Conservation (phyloP, 129 eudicot genomes). For the Flaveria robusta region DNA sequence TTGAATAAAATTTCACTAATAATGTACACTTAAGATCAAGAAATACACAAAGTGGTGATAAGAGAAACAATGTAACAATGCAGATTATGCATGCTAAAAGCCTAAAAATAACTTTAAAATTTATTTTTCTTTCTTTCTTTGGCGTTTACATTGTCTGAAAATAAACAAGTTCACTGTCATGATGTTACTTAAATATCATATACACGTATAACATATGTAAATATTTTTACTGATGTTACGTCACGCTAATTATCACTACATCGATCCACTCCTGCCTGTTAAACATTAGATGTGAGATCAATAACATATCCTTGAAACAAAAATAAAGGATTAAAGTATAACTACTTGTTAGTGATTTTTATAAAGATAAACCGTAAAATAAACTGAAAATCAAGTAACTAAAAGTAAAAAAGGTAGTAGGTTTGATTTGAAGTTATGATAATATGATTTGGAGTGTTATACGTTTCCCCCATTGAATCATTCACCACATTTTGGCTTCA, state of each 20-base stretch:
- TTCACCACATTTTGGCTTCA: conserved; percentile 34
- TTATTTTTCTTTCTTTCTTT: too few relatives aligned
- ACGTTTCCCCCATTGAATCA: conserved; percentile 38
- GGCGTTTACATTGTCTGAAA: too few relatives aligned
- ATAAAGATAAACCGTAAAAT: neutral
- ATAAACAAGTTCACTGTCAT: too few relatives aligned
- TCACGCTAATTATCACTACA: neutral
- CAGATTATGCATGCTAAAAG: neutral
- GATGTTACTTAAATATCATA: too few relatives aligned
- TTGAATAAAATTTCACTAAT: neutral
- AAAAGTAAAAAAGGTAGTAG: conserved; percentile 17
- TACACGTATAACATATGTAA: too few relatives aligned
- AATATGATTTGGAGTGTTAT: conserved; percentile 44
- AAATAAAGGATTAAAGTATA: neutral
- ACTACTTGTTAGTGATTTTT: neutral
- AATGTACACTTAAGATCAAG: neutral
- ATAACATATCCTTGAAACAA: neutral
- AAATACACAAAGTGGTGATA: neutral
- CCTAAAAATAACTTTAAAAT: too few relatives aligned
- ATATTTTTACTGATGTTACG: too few relatives aligned
- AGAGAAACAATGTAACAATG: neutral
- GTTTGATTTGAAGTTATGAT: conserved; percentile 39
- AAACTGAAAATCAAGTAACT: neutral
- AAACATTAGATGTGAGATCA: neutral
- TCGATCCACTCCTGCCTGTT: neutral